Conservation (phyloP, 495 filamentous ascomycete species). For the Penicillium cinerascens region DNA sequence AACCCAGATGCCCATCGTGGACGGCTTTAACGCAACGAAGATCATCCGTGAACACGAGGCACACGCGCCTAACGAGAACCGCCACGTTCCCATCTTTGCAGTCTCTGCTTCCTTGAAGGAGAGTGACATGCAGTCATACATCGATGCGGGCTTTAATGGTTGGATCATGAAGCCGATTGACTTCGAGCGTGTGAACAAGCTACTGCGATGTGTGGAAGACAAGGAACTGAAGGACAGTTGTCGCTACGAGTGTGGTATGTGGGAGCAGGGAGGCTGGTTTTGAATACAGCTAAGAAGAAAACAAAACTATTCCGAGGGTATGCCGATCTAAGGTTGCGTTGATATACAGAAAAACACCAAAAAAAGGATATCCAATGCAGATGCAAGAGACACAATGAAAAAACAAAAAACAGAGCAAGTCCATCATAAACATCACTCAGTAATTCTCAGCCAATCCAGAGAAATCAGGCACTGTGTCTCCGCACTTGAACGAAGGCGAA, state of each 20-base stretch:
- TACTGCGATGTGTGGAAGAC: conserved; percentile 58
- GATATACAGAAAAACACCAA: not conserved
- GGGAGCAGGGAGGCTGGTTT: conserved; percentile 77
- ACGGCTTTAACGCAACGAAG: conserved; percentile 73
- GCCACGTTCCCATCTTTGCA: conserved; percentile 74
- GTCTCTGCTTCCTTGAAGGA: conserved; percentile 82
- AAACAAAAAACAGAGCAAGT: conserved; percentile 1
- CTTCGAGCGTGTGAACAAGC: conserved; percentile 61
- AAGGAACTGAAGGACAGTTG: conserved; percentile 40
- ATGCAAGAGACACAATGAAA: not conserved
- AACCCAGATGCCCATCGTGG: conserved; percentile 83
- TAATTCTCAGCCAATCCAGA: conserved; percentile 65
- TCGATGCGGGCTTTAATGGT: conserved; percentile 76
- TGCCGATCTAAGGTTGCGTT: not conserved
- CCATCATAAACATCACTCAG: conserved; percentile 32
- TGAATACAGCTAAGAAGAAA: not conserved
- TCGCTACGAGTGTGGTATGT: conserved; percentile 59
- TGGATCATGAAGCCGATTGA: conserved; percentile 85
- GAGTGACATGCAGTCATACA: conserved; percentile 60
- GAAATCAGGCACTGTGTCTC: conserved; percentile 66
- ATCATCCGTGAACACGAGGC: conserved; percentile 74
- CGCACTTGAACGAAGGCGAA: conserved; percentile 72
- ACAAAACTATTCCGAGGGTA: not conserved
- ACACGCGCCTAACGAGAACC: conserved; percentile 36
- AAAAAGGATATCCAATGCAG: conserved; percentile 2